Evolutionary conservation across 768 basidiomycete genomes (phyloP), one percentile per base, ranked within the genome.

Genomic region (Collybiopsis confluens): DNA sequence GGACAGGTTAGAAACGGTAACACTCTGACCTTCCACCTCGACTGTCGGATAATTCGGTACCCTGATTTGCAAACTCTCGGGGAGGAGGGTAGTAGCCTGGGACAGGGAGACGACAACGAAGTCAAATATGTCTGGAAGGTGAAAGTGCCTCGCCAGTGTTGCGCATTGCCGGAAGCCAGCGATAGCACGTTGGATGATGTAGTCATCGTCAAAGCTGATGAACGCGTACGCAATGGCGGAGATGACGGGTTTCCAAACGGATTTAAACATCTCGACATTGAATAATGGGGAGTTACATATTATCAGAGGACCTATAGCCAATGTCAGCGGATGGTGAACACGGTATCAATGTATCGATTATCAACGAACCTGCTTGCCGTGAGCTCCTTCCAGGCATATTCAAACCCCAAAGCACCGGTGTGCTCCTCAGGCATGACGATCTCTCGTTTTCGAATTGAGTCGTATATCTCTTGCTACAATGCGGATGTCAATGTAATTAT

Each of bases 391-490:
- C 97, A 99, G 16, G 97, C 96, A 66, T 96, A 97, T 61, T 98
- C 97, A 65, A 99, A 99, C 8, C 97, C 97, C 42, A 96, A 79
- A 64, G 92, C 92, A 1, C 96, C 97, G 8, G 86, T 90, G 63
- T 99, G 97, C 61, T 99, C 97, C 69, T 98, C 94, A 0, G 97
- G 96, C 85, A 99, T 88, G 46, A 98, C 80, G 52, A 99, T 98
- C 71, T 99, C 97, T 40, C 85, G 77, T 69, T 90, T 94, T 49
- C 90, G 84, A 62, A 99, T 97, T 1, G 91, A 93, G 60, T 98
- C 94, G 59, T 92, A 98, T 48, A 98, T 92, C 41, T 78, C 79
- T 74, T 86, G 83, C 95, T 97, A 64, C 8, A 10, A 30, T 23
- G 4, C n/a, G 54, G 13, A 8, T 54, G n/a, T n/a, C 41, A 23